These are phyloP conservation scores for Plasmodium vivax DNA, from an alignment of 169 alveolate species.

Conservation along the genomic window DNA sequence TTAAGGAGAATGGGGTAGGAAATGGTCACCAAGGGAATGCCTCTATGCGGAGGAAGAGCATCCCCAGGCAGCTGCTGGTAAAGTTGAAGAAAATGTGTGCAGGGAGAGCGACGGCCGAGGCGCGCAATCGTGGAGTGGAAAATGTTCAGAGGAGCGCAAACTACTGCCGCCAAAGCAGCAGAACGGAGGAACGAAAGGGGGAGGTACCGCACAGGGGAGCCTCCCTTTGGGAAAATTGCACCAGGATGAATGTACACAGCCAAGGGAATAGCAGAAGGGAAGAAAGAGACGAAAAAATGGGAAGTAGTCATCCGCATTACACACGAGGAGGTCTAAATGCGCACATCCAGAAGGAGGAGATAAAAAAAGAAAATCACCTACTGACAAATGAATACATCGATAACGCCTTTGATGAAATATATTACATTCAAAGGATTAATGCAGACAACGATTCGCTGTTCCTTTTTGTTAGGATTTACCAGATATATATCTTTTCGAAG, in stretches of 20 bases:
- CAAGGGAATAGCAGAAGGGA: background rate
- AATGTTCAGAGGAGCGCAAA: too few relatives aligned
- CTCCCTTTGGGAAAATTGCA: background rate
- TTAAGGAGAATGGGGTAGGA: background rate
- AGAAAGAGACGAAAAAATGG: background rate
- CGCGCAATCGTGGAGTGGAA: too few relatives aligned
- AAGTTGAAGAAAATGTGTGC: background rate
- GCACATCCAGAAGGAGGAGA: background rate
- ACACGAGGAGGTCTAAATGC: background rate
- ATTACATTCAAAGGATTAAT: constrained; percentile 42
- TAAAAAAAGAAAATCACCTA: background rate
- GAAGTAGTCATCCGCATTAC: background rate
- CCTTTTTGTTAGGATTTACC: constrained; percentile 26
- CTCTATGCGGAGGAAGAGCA: background rate
- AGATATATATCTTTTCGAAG: constrained; percentile 61
- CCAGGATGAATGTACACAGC: background rate
- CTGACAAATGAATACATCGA: constrained; percentile 38
- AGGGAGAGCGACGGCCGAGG: background rate
- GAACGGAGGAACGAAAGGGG: too few relatives aligned
- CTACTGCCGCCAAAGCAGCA: too few relatives aligned
- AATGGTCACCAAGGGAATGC: background rate
- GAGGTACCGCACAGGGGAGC: too few relatives aligned
- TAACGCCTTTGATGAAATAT: constrained; percentile 32
- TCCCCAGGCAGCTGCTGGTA: background rate
- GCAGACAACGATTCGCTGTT: constrained; percentile 36